A percentile compares a stretch with the other conserved stretches of the same genome.
phyloP scores from a whole-genome alignment of 164 flowering plant species.

The Hamamelis virginiana region DNA sequence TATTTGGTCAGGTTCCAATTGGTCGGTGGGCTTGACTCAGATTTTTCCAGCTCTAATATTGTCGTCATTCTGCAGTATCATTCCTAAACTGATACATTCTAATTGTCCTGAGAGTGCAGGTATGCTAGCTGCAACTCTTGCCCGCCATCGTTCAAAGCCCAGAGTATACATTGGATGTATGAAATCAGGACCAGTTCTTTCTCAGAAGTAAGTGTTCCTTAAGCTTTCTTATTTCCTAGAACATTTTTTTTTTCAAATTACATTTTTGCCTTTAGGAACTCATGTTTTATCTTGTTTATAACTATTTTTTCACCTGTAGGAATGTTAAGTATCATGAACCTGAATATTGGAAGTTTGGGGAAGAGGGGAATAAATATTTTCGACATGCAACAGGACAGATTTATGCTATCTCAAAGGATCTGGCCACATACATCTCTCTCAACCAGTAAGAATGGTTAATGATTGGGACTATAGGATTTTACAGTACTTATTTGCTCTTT shows the following conservation, averaged over 20 bases:
- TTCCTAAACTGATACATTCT: background rate
- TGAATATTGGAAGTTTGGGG: no score
- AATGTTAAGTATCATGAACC: conserved; percentile 35
- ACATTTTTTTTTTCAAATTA: background rate
- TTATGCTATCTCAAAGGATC: no score
- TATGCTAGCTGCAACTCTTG: conserved; percentile 13
- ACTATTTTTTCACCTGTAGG: conserved; percentile 9
- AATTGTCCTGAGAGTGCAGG: conserved; percentile 10
- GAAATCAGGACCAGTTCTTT: no score
- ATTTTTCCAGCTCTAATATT: background rate
- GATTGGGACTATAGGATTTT: no score
- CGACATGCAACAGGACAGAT: no score
- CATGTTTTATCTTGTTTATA: background rate
- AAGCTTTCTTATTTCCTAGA: no score
- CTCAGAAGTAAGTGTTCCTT: no score
- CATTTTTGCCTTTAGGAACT: background rate
- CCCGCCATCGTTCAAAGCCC: no score
- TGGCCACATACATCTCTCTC: background rate
- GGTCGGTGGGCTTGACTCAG: background rate
- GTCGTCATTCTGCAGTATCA: background rate
- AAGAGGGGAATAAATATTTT: no score
- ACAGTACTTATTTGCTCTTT: no score
- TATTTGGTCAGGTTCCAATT: background rate
- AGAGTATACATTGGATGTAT: no score
- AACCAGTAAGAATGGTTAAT: no score